Evolutionary conservation across 2,329 filamentous ascomycete genomes (phyloP), one percentile per base, ranked within the genome.

Genomic region (Chaetothyriales sp.): DNA sequence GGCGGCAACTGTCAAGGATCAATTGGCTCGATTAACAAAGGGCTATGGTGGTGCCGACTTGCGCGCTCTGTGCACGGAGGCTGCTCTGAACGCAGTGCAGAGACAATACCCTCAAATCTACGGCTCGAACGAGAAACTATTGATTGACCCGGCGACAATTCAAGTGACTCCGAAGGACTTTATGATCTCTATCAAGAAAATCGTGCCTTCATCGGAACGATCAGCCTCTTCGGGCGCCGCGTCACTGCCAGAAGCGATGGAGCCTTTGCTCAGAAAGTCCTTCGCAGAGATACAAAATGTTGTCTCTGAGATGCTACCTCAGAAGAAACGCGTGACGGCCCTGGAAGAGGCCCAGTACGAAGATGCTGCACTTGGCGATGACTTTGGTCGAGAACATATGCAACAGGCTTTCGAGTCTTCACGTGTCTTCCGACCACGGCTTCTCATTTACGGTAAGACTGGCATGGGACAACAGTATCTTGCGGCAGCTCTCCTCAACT

Each of bases 61-160:
- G 57, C 82, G 92, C 56, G 90, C 92, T 10, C 76, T 98, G 29
- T 97, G 89, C 68, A 98, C 92, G 0, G 92, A 98, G 72, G 90
- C 92, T 37, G 88, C 92, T 2, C 74, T 98, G 53, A 98, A 98
- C 66, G 85, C 92, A 2, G 92, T 98, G 20, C 92, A 98, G 68
- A 79, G 92, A 61, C 90, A 86, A 2, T 98, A 94, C 64, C 92
- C 92, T 15, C 92, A 98, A 63, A 95, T 98, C 56, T 98, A 98
- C 71, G 80, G 81, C 20, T 90, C 89, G 0, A 83, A 86, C 58
- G 82, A 94, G 65, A 95, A 95, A 70, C 79, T 97, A 29, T 71
- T 94, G 44, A 92, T 98, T 52, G 83, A 95, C 60, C 83, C 89
- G 0, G 78, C 79, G 55, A 86, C 82, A 61, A 95, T 98, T 63